Percentiles rank a stretch among this genome's conserved stretches.
These are phyloP conservation scores for Thuja plicata DNA, from an alignment of 83 land plant genomes.

Conservation along the genomic window DNA sequence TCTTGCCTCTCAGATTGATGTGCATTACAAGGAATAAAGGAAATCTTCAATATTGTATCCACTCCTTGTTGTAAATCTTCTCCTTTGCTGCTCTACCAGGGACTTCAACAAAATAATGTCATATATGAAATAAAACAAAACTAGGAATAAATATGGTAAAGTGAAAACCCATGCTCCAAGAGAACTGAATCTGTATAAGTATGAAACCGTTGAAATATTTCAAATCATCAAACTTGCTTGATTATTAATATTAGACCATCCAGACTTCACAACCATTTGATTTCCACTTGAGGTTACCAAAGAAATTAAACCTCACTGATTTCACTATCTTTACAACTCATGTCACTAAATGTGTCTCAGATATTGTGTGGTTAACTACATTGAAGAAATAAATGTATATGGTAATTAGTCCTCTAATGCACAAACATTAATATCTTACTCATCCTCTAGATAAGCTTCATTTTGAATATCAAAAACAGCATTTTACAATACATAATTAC, in stretches of 20 bases:
- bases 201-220: not conserved
- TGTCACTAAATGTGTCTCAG: not conserved
- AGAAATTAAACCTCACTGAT: not conserved
- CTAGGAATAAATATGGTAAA: not conserved
- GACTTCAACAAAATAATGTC: not conserved
- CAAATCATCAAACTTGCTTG: not conserved
- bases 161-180: not conserved
- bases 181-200: not conserved
- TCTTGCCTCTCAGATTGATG: not conserved
- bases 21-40: not conserved
- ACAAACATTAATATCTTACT: not conserved
- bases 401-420: not conserved
- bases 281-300: not conserved
- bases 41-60: slow-evolving; percentile 1
- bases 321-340: not conserved
- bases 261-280: not conserved
- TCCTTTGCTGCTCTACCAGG: not conserved
- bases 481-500: slow-evolving; percentile 10
- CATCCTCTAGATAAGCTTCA: not conserved
- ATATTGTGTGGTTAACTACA: not conserved
- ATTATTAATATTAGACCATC: not conserved
- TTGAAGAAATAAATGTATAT: not conserved
- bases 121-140: not conserved
- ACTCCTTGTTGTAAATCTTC: not conserved
- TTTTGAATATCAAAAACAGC: not conserved